Evolutionary conservation across 2,329 filamentous ascomycete species (phyloP).

Genomic region (Aureobasidium sp.): DNA sequence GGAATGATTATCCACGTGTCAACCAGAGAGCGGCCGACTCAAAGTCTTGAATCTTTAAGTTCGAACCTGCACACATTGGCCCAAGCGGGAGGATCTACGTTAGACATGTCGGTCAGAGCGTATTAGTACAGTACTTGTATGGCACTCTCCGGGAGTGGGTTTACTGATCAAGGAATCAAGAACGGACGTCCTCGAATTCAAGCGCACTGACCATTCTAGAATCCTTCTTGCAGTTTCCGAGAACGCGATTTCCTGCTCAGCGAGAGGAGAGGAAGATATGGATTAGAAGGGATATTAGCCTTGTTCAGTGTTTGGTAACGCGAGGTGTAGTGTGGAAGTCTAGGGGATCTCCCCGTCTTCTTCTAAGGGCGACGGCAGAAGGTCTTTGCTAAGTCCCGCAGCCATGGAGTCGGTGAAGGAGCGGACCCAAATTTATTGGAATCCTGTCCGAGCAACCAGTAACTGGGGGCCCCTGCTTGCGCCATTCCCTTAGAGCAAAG

Average conservation of each 20-base stretch:
- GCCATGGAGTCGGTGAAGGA: slow-evolving; percentile 6
- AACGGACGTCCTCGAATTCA: background rate
- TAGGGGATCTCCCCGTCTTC: background rate
- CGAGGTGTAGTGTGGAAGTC: background rate
- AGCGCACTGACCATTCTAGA: background rate
- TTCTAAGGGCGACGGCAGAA: background rate
- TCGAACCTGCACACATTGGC: background rate
- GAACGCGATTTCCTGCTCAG: background rate
- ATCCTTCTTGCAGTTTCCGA: background rate
- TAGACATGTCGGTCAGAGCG: background rate
- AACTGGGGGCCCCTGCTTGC: slow-evolving; percentile 2
- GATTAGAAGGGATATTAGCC: no score
- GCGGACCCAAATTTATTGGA: background rate
- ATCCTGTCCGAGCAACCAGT: background rate
- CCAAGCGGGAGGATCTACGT: background rate
- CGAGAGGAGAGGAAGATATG: background rate
- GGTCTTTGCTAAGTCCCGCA: background rate
- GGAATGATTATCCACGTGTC: background rate
- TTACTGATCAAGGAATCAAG: background rate
- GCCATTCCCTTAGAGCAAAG: background rate
- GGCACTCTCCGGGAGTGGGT: background rate
- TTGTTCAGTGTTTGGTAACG: background rate
- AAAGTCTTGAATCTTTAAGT: background rate
- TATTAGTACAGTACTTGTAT: background rate
- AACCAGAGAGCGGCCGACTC: background rate